Conservation (phyloP, 75 land plant species). For the Isoetes taiwanensis region DNA sequence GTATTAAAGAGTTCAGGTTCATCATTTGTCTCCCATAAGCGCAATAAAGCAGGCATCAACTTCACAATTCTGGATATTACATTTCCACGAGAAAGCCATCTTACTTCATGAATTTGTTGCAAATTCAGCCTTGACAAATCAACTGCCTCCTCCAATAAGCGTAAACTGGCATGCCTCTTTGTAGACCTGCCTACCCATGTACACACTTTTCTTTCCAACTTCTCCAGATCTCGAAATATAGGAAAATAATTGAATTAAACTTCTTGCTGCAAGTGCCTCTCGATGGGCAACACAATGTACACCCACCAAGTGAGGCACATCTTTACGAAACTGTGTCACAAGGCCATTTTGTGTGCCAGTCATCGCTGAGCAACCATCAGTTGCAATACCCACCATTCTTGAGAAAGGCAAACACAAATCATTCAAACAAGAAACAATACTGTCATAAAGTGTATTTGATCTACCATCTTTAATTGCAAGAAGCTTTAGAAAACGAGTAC, state of each 20-base stretch:
- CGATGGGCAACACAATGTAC: conserved; percentile 13
- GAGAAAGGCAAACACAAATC: neutral
- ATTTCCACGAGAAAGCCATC: conserved; percentile 12
- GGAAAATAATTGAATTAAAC: neutral
- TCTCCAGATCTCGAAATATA: neutral
- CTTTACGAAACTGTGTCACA: neutral
- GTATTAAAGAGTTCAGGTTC: no score
- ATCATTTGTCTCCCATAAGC: no score
- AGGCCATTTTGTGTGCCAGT: conserved; percentile 5
- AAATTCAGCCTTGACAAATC: neutral
- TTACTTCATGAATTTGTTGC: conserved; percentile 11
- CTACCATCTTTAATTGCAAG: conserved; percentile 1
- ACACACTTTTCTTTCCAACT: conserved; percentile 7
- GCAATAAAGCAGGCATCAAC: conserved; percentile 15
- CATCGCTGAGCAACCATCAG: conserved; percentile 10
- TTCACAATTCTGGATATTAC: conserved; percentile 8
- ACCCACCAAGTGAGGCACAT: neutral
- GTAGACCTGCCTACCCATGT: conserved; percentile 10
- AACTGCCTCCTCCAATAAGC: neutral
- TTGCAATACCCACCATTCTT: conserved; percentile 9
- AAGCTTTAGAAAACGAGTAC: neutral
- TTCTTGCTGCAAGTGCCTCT: conserved; percentile 4
- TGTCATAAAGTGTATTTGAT: neutral
- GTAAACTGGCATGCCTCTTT: neutral
- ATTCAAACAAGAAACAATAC: neutral